A percentile compares a stretch with the other conserved stretches of the same genome.
Evolutionary conservation across 345 rosid genomes (phyloP).

Genomic region (Camelina laxa): DNA sequence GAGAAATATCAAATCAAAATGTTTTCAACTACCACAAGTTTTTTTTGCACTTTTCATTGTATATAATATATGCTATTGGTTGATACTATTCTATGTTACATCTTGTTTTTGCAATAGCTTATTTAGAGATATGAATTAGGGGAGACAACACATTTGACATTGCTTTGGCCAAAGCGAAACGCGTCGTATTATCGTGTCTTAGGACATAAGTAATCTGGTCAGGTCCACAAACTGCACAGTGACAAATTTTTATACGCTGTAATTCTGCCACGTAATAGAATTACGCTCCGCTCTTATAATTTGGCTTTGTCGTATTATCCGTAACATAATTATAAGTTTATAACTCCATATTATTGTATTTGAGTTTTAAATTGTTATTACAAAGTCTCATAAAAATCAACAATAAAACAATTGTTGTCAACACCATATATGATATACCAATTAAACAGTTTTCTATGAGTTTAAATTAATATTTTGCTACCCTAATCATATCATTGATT

Average conservation of each 20-base stretch:
- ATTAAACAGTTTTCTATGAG: not conserved
- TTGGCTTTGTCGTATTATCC: not conserved
- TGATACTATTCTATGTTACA: slow-evolving; percentile 4
- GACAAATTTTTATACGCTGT: not conserved
- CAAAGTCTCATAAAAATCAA: not conserved
- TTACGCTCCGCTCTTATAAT: not conserved
- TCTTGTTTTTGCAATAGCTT: slow-evolving; percentile 4
- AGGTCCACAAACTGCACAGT: slow-evolving; percentile 15
- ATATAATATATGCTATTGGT: not conserved
- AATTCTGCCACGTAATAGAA: slow-evolving; percentile 14
- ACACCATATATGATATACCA: not conserved
- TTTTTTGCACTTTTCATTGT: not conserved
- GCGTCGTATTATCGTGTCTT: slow-evolving; percentile 24
- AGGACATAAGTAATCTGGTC: not conserved
- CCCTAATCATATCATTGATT: not conserved
- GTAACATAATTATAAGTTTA: not conserved
- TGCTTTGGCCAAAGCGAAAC: slow-evolving; percentile 19
- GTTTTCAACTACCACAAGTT: slow-evolving; percentile 3
- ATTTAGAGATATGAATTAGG: slow-evolving; percentile 14
- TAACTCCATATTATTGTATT: not conserved
- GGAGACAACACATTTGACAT: not conserved
- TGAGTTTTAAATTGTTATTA: not conserved
- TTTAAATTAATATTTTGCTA: no score
- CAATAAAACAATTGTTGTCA: not conserved
- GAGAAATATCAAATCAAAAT: not conserved